Base-by-base conservation (phyloP, 192 early-diverging fungal species). In the Coemansia sp. region DNA sequence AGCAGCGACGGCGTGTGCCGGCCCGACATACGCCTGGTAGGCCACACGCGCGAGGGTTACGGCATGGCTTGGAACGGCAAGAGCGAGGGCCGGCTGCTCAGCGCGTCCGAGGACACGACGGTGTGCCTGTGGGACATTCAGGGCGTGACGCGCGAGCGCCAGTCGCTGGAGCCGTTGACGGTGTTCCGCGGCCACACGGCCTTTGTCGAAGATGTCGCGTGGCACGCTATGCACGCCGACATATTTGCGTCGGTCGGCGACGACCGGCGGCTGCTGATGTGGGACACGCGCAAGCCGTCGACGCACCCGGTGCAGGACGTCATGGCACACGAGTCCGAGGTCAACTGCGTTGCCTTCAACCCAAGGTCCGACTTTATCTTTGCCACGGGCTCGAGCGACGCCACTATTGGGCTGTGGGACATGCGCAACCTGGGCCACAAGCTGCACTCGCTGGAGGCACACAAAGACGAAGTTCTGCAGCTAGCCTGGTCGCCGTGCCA, bases 161-260 rank as follows among this genome's bases (percentile, higher is more conserved):
- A 79, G 39, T 80, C 80, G 21, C 60, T 99, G 65, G 84, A 90
- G 32, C 88, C 96, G 11, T 60, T 82, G 21, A 63, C 84, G n/a
- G 85, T 85, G 34, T 99, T 89, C 71, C 74, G 64, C 8, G 92
- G 86, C 9, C 96, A 99, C 65, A 87, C 92, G 18, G 88, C 91
- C 3, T 85, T 88, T 55, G 96, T 99, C 32, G 94, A 95, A 84
- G 96, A 99, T 78, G 90, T 96, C 29, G 88, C 93, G 6, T 99
- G 96, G 96, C 89, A 92, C 53, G 72, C 72, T 25, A 70, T 87
- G 60, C 83, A 91, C 63, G 82, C 90, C 18, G 81, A 86, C 36
- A 73, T 99, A 32, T 99, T 99, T 79, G 96, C 92, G 3, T 96
- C 93, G 22, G 96, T 96, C 13, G 94, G 92, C 35, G 96, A 99